Conservation (phyloP, 257 asterid species). For the Solanum stenotomum region DNA sequence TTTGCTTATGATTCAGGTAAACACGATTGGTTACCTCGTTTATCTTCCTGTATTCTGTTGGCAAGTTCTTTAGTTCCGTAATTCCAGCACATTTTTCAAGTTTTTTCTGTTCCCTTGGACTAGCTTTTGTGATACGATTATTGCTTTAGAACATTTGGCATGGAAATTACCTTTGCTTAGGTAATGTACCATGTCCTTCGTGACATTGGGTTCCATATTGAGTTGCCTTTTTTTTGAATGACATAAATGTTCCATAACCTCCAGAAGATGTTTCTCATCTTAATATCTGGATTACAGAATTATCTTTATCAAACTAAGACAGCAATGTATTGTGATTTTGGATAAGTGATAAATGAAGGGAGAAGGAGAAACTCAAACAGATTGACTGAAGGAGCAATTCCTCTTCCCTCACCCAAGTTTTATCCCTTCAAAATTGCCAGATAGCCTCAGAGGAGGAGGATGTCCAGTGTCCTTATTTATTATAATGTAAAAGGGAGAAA, state of each 20-base stretch:
- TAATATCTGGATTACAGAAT: background rate
- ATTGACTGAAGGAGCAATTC: background rate
- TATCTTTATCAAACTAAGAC: background rate
- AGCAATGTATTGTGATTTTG: background rate
- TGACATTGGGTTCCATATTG: background rate
- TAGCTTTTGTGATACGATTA: background rate
- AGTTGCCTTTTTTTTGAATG: background rate
- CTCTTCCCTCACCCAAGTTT: background rate
- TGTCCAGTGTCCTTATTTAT: background rate
- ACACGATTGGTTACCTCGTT: background rate
- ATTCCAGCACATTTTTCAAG: background rate
- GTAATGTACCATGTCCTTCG: background rate
- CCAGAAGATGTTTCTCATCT: background rate
- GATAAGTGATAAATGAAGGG: background rate
- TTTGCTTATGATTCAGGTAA: constrained; percentile 77
- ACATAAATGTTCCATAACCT: background rate
- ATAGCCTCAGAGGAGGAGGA: background rate
- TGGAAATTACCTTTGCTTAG: background rate
- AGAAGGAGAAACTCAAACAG: background rate
- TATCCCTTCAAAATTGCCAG: background rate
- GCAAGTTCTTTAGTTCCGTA: background rate
- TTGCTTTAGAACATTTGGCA: background rate
- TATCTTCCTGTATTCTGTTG: background rate
- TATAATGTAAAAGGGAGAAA: background rate
- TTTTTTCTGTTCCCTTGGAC: background rate